Conservation (phyloP, 805 yeast genomes). For the Candida pini region DNA sequence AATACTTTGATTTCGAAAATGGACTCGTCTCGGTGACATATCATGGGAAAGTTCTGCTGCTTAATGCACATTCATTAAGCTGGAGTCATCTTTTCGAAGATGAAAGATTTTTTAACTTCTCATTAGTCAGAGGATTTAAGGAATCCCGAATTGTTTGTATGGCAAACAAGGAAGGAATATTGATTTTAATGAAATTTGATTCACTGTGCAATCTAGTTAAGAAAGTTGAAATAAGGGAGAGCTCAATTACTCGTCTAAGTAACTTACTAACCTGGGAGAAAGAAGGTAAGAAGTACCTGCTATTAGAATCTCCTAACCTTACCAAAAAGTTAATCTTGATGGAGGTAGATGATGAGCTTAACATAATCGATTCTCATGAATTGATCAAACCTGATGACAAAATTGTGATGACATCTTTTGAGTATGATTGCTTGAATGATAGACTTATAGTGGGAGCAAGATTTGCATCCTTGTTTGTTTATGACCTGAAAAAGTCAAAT, state of each 20-base stretch:
- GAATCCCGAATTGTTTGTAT: constrained; percentile 19
- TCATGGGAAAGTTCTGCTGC: constrained; percentile 43
- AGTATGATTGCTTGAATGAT: constrained; percentile 31
- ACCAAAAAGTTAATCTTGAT: constrained; percentile 44
- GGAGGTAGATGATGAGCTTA: constrained; percentile 29
- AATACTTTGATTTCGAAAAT: constrained; percentile 43
- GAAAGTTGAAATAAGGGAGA: constrained; percentile 19
- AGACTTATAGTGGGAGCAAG: constrained; percentile 65
- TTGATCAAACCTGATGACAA: constrained; percentile 26
- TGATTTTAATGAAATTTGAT: constrained; percentile 38
- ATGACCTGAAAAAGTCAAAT: constrained; percentile 28
- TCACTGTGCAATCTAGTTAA: constrained; percentile 27
- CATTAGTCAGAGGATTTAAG: constrained; percentile 22
- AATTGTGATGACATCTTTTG: constrained; percentile 57
- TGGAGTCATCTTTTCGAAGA: constrained; percentile 29
- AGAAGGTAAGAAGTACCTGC: constrained; percentile 28
- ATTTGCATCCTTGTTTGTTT: constrained; percentile 58
- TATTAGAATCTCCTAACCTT: constrained; percentile 68
- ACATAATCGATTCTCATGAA: constrained; percentile 8
- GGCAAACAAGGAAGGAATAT: constrained; percentile 34
- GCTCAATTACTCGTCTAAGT: constrained; percentile 37
- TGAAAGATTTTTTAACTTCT: constrained; percentile 21
- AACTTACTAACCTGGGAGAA: constrained; percentile 37
- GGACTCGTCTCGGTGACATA: constrained; percentile 55
- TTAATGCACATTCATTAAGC: constrained; percentile 14